Base-by-base conservation (phyloP, 2,329 filamentous ascomycete genomes). In the Trichoderma asperellum region DNA sequence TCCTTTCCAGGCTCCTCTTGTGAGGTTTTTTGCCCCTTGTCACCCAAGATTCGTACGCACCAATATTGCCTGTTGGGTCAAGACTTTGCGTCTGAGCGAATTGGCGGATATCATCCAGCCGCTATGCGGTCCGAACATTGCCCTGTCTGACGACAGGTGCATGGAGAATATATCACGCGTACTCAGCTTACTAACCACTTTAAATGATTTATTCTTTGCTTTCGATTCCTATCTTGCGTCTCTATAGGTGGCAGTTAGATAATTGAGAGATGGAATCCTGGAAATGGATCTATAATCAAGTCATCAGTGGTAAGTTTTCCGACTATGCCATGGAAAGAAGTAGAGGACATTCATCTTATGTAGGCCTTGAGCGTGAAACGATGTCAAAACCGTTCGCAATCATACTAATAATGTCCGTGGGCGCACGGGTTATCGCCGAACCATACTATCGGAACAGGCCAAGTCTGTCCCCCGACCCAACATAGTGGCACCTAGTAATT, bases 71-170 rank as follows among this genome's bases (percentile, higher is more conserved):
- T 62, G 53, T 43, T 57, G 35, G 53, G 16, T 35, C 37, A 27
- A n/a, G 29, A 34, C 21, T 56, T 56, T 37, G 34, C 29, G 18
- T 55, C 27, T 29, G 21, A 10, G 24, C 34, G 61, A 34, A 18
- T 7, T 43, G 32, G 34, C 24, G 18, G 24, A 53, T 29, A 35
- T 49, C 40, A 37, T 52, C 29, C 40, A 58, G 49, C 37, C 55
- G n/a, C 63, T 10, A 59, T n/a, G 11, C 18, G 63, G 55, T 16
- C 63, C 63, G 55, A 29, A 55, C 52, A 34, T 37, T 47, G 34
- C 55, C n/a, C 40, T n/a, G 14, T 66, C 40, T 14, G 14, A 49
- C 10, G 8, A 24, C 21, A 52, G 27, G 27, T 16, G 40, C 40
- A 58, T 52, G 21, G 35, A 67, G 29, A 49, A 29, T 24, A n/a